A percentile compares a stretch with the other conserved stretches of the same genome.
Evolutionary conservation across 139 green algal species (phyloP).

Genomic region (Chlorella sp.): DNA sequence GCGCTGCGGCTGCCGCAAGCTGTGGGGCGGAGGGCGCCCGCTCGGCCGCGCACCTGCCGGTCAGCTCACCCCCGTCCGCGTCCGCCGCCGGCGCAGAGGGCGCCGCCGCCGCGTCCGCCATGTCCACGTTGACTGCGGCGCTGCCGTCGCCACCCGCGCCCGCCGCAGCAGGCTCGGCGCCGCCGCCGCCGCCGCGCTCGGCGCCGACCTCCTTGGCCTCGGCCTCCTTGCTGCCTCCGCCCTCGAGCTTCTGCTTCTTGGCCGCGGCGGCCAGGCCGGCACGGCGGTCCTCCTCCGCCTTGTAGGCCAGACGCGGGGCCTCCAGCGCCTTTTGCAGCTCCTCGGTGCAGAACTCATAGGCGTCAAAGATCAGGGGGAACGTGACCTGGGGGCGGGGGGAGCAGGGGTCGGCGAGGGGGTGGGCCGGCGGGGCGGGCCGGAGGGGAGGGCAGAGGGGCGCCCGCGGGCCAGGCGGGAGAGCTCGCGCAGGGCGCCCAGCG

Average conservation of each 20-base stretch:
- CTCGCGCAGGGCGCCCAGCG: too few relatives aligned
- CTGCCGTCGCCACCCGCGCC: background rate
- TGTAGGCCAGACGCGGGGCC: constrained; percentile 57
- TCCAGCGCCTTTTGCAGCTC: constrained; percentile 86
- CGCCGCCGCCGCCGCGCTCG: background rate
- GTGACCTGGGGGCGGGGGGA: constrained; percentile 61
- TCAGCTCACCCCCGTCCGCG: constrained; percentile 15
- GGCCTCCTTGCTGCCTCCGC: constrained; percentile 10
- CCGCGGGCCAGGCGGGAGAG: too few relatives aligned
- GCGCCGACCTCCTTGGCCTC: too few relatives aligned
- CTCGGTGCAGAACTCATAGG: constrained; percentile 90
- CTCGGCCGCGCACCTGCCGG: too few relatives aligned
- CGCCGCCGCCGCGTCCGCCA: constrained; percentile 49
- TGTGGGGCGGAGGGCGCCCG: too few relatives aligned
- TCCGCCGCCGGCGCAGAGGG: constrained; percentile 6
- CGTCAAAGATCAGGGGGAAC: constrained; percentile 89
- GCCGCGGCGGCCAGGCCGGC: constrained; percentile 13
- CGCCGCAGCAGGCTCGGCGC: constrained; percentile 14
- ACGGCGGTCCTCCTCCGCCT: constrained; percentile 51
- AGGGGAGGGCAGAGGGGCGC: background rate
- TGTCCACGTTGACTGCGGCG: constrained; percentile 58
- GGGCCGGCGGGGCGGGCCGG: too few relatives aligned
- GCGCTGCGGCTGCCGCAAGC: too few relatives aligned
- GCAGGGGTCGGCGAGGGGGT: background rate
- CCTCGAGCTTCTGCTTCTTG: constrained; percentile 48